Base-by-base conservation (phyloP, 2,329 filamentous ascomycete species). In the Aspergillus sojae region DNA sequence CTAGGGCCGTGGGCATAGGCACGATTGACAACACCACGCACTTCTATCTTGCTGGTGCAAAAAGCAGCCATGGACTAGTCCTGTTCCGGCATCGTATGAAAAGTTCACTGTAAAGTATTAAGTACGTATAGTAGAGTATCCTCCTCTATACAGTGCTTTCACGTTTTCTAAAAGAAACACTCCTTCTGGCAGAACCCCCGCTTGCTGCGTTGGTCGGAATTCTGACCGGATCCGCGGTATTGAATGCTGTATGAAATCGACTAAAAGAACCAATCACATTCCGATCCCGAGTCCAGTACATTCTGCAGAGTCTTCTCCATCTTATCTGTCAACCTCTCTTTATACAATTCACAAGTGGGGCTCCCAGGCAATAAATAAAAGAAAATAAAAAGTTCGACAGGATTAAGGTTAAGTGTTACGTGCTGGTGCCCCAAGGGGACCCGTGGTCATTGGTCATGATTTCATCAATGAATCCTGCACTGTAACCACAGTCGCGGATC, bases 401-500 rank as follows among this genome's bases (percentile, higher is more conserved):
- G 21, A 48, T 14, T 48, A 48, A 48, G 23, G 45, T 48, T 48
- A 46, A 6, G 21, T 12, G 43, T 23, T 23, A 45, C 43, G 43
- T 23, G 36, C 16, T 16, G 2, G 5, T 14, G 9, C 7, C 19
- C 39, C 16, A 9, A n/a, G 16, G 39, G 19, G 6, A 19, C 19
- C 19, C 39, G 16, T 41, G 16, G 19, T 41, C 30, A 26, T 39
- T 55, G 32, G 30, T 23, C 30, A 23, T 54, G 52, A 36, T 23
- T 36, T 21, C 52, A 54, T 30, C 9, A 30, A n/a, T 30, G 43
- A 48, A 14, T 53, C 52, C 52, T 23, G n/a, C 30, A 21, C 12
- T 55, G 52, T 41, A 55, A 55, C 52, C 32, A 55, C 16, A 55
- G 32, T 23, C 52, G 16, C 48, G 48, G 48, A 52, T 52, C 48